Base-by-base conservation (phyloP, 2,329 filamentous ascomycete species). In the Microdochium trichocladiopsis region DNA sequence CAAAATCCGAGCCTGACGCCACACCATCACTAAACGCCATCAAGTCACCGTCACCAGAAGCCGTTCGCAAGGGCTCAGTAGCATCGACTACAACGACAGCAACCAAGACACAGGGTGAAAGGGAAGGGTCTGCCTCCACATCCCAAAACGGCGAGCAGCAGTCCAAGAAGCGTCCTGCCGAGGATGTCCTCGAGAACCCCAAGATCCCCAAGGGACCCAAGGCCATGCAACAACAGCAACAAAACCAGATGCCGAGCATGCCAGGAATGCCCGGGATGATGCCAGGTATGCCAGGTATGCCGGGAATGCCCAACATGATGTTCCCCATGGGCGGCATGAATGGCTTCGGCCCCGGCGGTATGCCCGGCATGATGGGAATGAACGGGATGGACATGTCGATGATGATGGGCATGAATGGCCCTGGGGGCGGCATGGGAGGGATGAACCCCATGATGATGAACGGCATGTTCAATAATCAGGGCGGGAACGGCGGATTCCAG, bases 161-260 rank as follows among this genome's bases (percentile, higher is more conserved):
- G 53, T 73, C 81, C 24, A 94, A 88, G 72, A 99, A 97, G 73
- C 84, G 94, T 22, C 80, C 87, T 11, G 90, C 91, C 14, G 90
- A 93, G 33, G 86, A 91, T 50, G 77, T 77, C 28, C 71, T 79
- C 6, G 82, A 84, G 60, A 84, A 86, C 58, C 79, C 80, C 41
- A 81, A 80, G 63, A 80, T 85, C 41, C 80, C 83, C 47, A 86
- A 85, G 60, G 83, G 76, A 0, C 83, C 83, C 2, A 83, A 83
- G 64, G 82, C 79, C 36, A 87, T 84, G 83, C 80, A 79, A 59
- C 77, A 72, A 58, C 69, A 72, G 41, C 74, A 74, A 61, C 71
- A 69, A 49, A 65, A 66, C 37, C 72, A 73, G 68, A 72, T 73
- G 68, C 68, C 67, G 50, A 78, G 78, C 69, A 77, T 78, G 70